phyloP scores from a whole-genome alignment of 345 rosid genomes.

The Euphorbia lathyris region DNA sequence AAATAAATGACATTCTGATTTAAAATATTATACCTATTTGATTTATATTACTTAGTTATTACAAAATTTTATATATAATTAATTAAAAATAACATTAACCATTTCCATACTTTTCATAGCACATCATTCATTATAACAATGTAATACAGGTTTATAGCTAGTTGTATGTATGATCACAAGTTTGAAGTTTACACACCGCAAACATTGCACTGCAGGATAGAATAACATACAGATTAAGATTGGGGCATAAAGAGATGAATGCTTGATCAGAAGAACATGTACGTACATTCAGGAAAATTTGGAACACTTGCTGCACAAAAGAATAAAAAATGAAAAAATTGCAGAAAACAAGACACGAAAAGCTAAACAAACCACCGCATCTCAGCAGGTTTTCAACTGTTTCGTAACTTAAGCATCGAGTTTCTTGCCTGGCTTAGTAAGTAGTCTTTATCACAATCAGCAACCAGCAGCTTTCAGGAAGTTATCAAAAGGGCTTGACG shows the following conservation, averaged over 20 bases:
- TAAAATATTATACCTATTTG: no score
- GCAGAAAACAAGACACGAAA: conserved; percentile 4
- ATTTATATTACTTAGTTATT: no score
- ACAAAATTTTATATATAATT: no score
- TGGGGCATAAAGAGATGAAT: not conserved
- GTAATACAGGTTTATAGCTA: no score
- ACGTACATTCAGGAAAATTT: not conserved
- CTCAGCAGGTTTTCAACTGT: no score
- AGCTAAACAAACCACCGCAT: conserved; percentile 5
- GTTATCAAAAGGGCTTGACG: conserved; percentile 64
- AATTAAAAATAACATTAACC: no score
- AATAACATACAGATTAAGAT: not conserved
- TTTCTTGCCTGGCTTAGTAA: not conserved
- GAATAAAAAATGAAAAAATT: not conserved
- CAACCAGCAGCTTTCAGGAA: conserved; percentile 83
- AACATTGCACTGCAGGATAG: not conserved
- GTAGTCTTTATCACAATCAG: conserved; percentile 25
- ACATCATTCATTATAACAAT: no score
- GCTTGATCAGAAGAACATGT: not conserved
- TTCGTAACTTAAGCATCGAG: not conserved
- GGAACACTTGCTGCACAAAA: not conserved
- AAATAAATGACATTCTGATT: no score
- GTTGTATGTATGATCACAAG: not conserved
- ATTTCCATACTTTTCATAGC: no score
- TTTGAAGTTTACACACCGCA: not conserved